Percentiles rank a stretch among this genome's conserved stretches.
Conservation (phyloP, 768 basidiomycete species). For the Pleurotus citrinopileatus region DNA sequence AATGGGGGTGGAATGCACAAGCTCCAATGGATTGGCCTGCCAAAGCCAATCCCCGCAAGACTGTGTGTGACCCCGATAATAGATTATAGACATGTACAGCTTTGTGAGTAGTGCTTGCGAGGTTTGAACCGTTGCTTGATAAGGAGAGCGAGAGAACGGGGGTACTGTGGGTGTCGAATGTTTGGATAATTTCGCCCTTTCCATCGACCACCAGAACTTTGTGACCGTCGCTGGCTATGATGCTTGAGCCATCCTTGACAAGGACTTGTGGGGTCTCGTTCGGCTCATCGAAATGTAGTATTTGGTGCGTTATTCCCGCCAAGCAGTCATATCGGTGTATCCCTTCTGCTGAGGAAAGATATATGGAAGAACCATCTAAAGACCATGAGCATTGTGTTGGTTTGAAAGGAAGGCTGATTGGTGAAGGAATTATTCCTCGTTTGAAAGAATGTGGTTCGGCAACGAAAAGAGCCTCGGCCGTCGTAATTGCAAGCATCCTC, state of each 20-base stretch:
- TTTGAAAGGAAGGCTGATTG: constrained; percentile 26
- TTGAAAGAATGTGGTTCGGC: constrained; percentile 47
- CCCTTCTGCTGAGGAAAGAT: constrained; percentile 42
- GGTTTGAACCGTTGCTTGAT: constrained; percentile 53
- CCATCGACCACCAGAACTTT: constrained; percentile 50
- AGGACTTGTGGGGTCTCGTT: constrained; percentile 29
- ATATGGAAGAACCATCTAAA: constrained; percentile 51
- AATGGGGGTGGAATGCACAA: constrained; percentile 62
- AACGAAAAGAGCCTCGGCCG: constrained; percentile 45
- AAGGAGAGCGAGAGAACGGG: constrained; percentile 53
- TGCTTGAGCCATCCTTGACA: constrained; percentile 28
- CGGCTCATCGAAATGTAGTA: constrained; percentile 33
- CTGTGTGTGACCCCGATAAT: constrained; percentile 46
- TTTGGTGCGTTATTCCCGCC: constrained; percentile 38
- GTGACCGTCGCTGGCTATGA: constrained; percentile 47
- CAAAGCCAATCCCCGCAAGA: constrained; percentile 51
- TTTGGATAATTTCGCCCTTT: constrained; percentile 39
- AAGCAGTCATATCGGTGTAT: constrained; percentile 55
- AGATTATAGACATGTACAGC: constrained; percentile 63
- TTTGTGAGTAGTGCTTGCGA: constrained; percentile 52
- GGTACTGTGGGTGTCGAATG: constrained; percentile 50
- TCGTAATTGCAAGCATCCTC: constrained; percentile 56
- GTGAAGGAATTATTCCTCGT: constrained; percentile 35
- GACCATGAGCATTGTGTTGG: constrained; percentile 53
- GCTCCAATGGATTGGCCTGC: constrained; percentile 36